Evolutionary conservation across 352 stramenopile genomes (phyloP), one percentile per base, ranked within the genome.

Genomic region (Globisporangium solare): DNA sequence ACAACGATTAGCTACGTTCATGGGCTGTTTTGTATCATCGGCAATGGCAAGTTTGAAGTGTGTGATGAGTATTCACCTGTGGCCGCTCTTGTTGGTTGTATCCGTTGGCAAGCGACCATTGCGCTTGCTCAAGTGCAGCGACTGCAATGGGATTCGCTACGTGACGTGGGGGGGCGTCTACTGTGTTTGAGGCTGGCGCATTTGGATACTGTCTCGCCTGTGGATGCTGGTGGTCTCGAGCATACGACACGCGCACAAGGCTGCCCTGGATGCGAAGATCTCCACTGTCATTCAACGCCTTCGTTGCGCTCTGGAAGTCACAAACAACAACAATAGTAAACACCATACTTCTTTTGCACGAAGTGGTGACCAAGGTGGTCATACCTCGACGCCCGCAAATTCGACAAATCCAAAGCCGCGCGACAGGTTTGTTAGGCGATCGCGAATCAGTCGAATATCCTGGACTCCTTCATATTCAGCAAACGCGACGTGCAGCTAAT

Each of bases 401-500:
- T 94, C 85, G 20, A 93, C 64, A 41, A 94, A 94, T 0, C 70
- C 83, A 58, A 94, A 93, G 14, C 85, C 81, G 37, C 83, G 73
- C 15, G 83, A 89, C 20, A 69, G 42, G 41, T 80, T 83, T 14
- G 83, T 90, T 14, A 45, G 56, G 6, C 85, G 83, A 42, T 94
- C 83, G 58, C 83, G 79, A 46, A 93, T 78, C 20, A 94, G 47
- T 3, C 85, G 73, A 41, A 94, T 88, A 20, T 89, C 79, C 12
- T 75, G 70, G 6, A 93, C 65, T 11, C 79, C 81, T 17, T 85
- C 66, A 54, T 78, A 86, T 18, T 79, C 58, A 18, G 74, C 77
- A 52, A 94, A 93, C 1, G 72, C 57, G 15, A 89, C 71, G 56
- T 91, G 78, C n/a, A 94, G 74, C 85, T 94, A 54, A 39, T 51